Conservation (phyloP, 805 yeast species). For the Schizosaccharomyces lindneri region DNA sequence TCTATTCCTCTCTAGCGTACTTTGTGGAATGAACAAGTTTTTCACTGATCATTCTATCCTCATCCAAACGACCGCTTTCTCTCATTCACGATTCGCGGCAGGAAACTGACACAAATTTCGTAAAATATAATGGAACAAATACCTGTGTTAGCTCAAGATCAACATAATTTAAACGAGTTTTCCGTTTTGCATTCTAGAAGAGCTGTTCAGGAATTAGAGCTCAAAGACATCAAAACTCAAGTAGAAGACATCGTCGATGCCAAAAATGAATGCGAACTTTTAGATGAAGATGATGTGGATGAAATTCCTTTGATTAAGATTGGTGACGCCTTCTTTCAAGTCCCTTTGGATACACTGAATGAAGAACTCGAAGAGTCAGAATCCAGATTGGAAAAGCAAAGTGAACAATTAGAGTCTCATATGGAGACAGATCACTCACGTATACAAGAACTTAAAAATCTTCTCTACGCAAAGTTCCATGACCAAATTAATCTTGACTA, state of each 20-base stretch:
- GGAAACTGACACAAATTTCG: not conserved
- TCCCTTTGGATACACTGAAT: not conserved
- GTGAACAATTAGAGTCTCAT: not conserved
- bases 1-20: too few species aligned
- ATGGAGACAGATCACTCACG: not conserved
- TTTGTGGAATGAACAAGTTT: too few species aligned
- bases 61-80: too few species aligned
- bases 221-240: not conserved
- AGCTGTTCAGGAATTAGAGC: not conserved
- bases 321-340: not conserved
- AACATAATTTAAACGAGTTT: not conserved
- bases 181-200: not conserved
- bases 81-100: too few species aligned
- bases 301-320: not conserved
- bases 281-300: not conserved
- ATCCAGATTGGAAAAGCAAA: not conserved
- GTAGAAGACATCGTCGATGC: not conserved
- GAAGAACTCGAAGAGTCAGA: not conserved
- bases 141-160: not conserved
- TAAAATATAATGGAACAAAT: not conserved
- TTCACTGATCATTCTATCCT: too few species aligned
- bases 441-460: not conserved
- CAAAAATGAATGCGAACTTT: not conserved
- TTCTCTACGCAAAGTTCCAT: not conserved
- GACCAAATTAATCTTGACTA: not conserved